Percentiles rank a stretch among this genome's conserved stretches.
These are phyloP conservation scores for Colletotrichum sansevieriae DNA, from an alignment of 2,329 filamentous ascomycete species.

Conservation along the genomic window DNA sequence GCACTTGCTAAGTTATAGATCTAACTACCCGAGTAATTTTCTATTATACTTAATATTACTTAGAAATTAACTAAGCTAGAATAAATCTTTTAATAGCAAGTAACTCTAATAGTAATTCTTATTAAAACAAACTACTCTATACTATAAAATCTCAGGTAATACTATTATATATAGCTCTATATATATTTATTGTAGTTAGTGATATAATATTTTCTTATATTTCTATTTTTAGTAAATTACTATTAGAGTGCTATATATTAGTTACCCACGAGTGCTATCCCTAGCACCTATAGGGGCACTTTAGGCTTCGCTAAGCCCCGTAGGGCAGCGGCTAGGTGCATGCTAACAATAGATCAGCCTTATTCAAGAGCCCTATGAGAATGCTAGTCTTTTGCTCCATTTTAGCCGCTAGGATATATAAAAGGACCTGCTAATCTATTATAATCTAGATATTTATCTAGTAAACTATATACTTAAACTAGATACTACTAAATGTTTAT, in stretches of 20 bases:
- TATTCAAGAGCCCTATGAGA: slow-evolving; percentile 1
- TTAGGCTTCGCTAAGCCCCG: neutral
- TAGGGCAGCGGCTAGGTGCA: neutral
- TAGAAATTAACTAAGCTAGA: neutral
- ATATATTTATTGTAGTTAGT: neutral
- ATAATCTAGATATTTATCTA: neutral
- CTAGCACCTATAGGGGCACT: neutral
- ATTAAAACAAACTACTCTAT: neutral
- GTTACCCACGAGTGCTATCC: neutral
- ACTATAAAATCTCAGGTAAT: neutral
- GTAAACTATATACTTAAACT: neutral
- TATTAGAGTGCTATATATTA: neutral
- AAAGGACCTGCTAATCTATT: neutral
- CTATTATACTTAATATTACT: neutral
- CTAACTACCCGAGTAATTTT: neutral
- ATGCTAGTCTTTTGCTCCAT: neutral
- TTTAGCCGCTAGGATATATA: neutral
- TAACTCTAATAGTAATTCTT: neutral
- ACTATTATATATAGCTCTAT: neutral
- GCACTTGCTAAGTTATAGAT: neutral
- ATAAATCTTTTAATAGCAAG: neutral
- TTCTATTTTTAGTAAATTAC: slow-evolving; percentile 2
- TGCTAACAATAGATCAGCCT: neutral
- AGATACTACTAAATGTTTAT: neutral
- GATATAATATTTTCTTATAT: neutral